A percentile compares a stretch with the other conserved stretches of the same genome.
These are phyloP conservation scores for Daldinia sp. DNA, from an alignment of 2,329 filamentous ascomycete genomes.

Conservation along the genomic window DNA sequence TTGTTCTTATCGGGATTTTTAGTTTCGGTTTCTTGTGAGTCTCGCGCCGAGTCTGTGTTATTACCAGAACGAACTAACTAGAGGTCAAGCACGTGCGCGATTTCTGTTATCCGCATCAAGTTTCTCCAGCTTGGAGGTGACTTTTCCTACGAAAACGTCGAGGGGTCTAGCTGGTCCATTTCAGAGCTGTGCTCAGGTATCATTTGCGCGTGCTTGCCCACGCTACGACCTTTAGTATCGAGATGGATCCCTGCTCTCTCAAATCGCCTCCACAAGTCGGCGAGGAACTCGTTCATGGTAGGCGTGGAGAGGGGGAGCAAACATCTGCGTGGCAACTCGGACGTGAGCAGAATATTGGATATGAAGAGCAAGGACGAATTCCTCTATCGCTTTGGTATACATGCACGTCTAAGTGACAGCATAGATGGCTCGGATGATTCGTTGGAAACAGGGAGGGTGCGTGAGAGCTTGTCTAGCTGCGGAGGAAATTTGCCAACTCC, in stretches of 20 bases:
- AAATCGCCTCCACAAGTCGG: constrained; percentile 32
- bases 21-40: constrained; percentile 52
- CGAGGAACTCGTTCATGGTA: constrained; percentile 7
- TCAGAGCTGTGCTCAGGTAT: constrained; percentile 49
- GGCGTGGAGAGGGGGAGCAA: constrained; percentile 21
- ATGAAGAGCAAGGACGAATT: constrained; percentile 22
- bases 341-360: constrained; percentile 13
- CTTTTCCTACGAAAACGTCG: constrained; percentile 51
- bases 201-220: constrained; percentile 50
- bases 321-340: constrained; percentile 30
- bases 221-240: constrained; percentile 45
- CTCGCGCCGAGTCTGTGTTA: not conserved
- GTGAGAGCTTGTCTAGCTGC: constrained; percentile 15
- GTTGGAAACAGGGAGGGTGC: constrained; percentile 2
- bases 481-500: constrained; percentile 11
- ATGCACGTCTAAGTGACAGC: constrained; percentile 16
- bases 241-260: constrained; percentile 39
- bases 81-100: constrained; percentile 46
- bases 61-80: not conserved
- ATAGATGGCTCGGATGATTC: constrained; percentile 24
- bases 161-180: constrained; percentile 49
- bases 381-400: constrained; percentile 15
- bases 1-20: constrained; percentile 50
- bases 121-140: constrained; percentile 48
- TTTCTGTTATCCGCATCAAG: constrained; percentile 51